Conservation (phyloP, 306 rosid genomes). For the Chamaecrista fasciculata region DNA sequence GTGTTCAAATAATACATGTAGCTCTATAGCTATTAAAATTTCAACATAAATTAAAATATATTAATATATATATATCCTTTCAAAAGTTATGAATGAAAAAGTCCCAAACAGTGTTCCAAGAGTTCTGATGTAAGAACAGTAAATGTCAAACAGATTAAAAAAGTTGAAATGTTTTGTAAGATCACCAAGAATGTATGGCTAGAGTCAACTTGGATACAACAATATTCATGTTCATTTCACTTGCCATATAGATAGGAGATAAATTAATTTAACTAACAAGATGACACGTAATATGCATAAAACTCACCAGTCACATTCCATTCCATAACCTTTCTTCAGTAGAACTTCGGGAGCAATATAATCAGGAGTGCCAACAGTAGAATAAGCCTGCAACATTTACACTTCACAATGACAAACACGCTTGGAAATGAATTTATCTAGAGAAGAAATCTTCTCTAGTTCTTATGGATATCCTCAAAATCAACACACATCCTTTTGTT, state of each 20-base stretch:
- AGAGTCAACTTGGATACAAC: constrained; percentile 15
- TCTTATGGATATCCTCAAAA: constrained; percentile 18
- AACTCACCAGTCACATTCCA: constrained; percentile 99
- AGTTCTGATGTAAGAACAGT: constrained; percentile 2
- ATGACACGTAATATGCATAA: constrained; percentile 1
- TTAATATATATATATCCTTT: neutral
- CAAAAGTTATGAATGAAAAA: neutral
- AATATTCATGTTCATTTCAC: constrained; percentile 1
- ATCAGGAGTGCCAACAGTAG: constrained; percentile 99
- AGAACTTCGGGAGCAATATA: constrained; percentile 99
- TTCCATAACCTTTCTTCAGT: constrained; percentile 90
- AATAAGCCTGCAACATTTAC: constrained; percentile 80
- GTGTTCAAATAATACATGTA: constrained; percentile 21
- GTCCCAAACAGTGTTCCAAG: too few relatives aligned
- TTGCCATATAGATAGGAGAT: neutral
- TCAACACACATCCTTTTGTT: constrained; percentile 4
- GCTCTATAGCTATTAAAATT: neutral
- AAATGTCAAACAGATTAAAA: constrained; percentile 9
- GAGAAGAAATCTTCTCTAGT: neutral
- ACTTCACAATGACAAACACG: constrained; percentile 27
- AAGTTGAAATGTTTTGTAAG: constrained; percentile 18
- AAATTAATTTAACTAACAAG: neutral
- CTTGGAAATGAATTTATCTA: neutral
- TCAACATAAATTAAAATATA: constrained; percentile 19
- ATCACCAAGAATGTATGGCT: constrained; percentile 20